These are phyloP conservation scores for Juncus inflexus DNA, from an alignment of 176 grass and related monocot species.

Conservation along the genomic window DNA sequence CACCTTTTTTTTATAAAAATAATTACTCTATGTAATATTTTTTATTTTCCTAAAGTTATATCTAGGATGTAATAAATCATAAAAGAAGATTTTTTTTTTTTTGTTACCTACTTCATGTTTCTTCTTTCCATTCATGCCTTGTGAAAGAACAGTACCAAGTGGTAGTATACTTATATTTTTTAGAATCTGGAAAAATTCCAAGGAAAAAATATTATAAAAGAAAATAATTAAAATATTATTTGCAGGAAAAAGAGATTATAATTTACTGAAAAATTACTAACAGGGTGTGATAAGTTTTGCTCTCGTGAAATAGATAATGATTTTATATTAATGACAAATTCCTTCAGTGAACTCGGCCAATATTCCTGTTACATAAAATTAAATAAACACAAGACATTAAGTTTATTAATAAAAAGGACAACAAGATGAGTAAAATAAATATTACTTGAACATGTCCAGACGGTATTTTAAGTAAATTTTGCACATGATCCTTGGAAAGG, in stretches of 20 bases:
- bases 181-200: constrained; percentile 45
- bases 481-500: constrained; percentile 54
- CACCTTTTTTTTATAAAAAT: constrained; percentile 35
- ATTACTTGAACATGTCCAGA: constrained; percentile 63
- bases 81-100: not conserved
- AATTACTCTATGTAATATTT: constrained; percentile 20
- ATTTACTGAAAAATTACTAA: constrained; percentile 27
- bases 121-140: constrained; percentile 96
- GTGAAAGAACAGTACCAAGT: constrained; percentile 73
- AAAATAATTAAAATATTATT: not conserved
- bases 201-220: constrained; percentile 18
- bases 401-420: not conserved
- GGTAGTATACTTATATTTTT: constrained; percentile 44
- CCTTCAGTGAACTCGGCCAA: constrained; percentile 57
- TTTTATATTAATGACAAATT: constrained; percentile 50
- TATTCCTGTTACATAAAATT: constrained; percentile 43
- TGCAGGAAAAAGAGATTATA: not conserved
- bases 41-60: too few relatives aligned
- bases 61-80: not conserved
- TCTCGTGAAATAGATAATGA: constrained; percentile 58
- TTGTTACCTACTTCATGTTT: constrained; percentile 80
- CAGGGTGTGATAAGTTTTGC: constrained; percentile 40
- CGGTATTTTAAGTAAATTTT: constrained; percentile 52
- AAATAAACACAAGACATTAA: not conserved
- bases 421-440: constrained; percentile 19